These are phyloP conservation scores for Epichloe sp. DNA, from an alignment of 2,329 filamentous ascomycete genomes.

Conservation along the genomic window DNA sequence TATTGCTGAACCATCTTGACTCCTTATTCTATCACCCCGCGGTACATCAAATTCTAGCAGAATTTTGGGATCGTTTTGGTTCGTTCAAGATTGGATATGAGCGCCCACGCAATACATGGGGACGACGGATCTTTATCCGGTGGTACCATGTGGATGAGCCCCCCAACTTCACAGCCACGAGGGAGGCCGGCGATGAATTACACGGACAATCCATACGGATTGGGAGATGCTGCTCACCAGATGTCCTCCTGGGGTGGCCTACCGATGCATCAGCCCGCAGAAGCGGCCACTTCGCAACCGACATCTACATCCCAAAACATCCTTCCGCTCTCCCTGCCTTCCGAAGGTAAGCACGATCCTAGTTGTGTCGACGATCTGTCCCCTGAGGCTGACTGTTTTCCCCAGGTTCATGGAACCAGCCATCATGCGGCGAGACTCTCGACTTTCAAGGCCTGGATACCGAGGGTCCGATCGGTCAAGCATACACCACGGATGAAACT, in stretches of 20 bases:
- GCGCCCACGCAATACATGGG: conserved; percentile 4
- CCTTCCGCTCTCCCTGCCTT: conserved; percentile 4
- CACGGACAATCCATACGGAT: conserved; percentile 7
- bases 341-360: conserved; percentile 2
- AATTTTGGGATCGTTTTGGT: neutral
- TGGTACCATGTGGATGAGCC: conserved; percentile 6
- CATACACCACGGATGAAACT: conserved; percentile 48
- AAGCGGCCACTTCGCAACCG: conserved; percentile 6
- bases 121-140: conserved; percentile 7
- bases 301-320: conserved; percentile 5
- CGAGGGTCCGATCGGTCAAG: conserved; percentile 48
- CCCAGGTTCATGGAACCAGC: conserved; percentile 33
- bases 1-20: neutral
- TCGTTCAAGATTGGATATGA: conserved; percentile 2
- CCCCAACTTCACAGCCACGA: conserved; percentile 8
- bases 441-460: conserved; percentile 42
- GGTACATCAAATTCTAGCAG: neutral
- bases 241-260: conserved; percentile 7
- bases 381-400: neutral
- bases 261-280: neutral
- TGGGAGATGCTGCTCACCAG: conserved; percentile 2
- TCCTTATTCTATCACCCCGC: neutral
- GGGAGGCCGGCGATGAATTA: conserved; percentile 7
- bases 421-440: conserved; percentile 42
- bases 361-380: neutral